These are phyloP conservation scores for Epichloe sibirici DNA, from an alignment of 2,329 filamentous ascomycete genomes.

Conservation along the genomic window DNA sequence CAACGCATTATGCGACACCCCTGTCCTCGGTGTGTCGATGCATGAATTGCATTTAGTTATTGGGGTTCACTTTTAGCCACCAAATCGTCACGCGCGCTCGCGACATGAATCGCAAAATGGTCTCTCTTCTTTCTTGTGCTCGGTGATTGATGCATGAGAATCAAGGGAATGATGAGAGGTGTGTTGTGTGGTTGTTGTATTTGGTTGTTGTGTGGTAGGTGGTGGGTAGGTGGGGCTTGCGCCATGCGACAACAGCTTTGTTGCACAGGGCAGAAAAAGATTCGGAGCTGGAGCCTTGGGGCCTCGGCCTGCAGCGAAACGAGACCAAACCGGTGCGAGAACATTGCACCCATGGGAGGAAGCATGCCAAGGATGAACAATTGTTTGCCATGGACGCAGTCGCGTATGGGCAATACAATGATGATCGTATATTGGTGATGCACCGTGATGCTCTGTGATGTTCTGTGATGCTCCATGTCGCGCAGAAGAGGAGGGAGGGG, in stretches of 20 bases:
- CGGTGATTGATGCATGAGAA: not conserved
- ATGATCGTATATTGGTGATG: not conserved
- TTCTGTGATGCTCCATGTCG: not conserved
- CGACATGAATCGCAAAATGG: not conserved
- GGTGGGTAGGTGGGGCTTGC: not conserved
- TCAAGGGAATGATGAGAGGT: not conserved
- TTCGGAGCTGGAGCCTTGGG: not conserved
- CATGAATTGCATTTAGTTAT: not conserved
- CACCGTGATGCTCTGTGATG: no score
- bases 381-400: not conserved
- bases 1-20: constrained; percentile 5
- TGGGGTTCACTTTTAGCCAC: not conserved
- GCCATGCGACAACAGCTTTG: not conserved
- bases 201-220: no score
- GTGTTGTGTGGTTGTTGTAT: no score
- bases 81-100: not conserved
- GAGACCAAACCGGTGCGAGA: not conserved
- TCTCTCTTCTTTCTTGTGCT: not conserved
- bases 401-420: not conserved
- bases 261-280: not conserved
- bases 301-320: not conserved
- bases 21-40: not conserved
- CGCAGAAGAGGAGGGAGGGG: not conserved
- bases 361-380: not conserved
- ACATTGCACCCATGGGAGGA: not conserved